A percentile compares a stretch with the other conserved stretches of the same genome.
These are phyloP conservation scores for Actinomortierella ambigua DNA, from an alignment of 371 early-diverging fungal species.

Conservation along the genomic window DNA sequence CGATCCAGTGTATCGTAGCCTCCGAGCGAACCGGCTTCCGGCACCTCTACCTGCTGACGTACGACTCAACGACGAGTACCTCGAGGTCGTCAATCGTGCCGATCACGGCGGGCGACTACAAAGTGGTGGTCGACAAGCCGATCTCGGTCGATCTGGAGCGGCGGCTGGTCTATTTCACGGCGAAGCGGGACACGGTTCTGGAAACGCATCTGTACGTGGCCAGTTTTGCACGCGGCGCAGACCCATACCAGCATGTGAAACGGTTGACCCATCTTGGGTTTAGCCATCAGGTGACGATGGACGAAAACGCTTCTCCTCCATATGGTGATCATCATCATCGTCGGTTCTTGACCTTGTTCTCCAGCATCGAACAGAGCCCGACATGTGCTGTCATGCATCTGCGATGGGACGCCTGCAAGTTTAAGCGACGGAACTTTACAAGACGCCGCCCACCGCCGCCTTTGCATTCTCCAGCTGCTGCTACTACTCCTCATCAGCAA, in stretches of 20 bases:
- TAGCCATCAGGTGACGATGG: slow-evolving; percentile 59
- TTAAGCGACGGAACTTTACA: too few relatives aligned
- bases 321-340: too few relatives aligned
- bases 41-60: slow-evolving; percentile 64
- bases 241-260: slow-evolving; percentile 20
- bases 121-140: slow-evolving; percentile 60
- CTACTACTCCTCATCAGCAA: too few relatives aligned
- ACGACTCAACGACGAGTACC: slow-evolving; percentile 14
- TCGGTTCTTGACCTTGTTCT: slow-evolving; percentile 61
- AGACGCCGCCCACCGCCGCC: too few relatives aligned
- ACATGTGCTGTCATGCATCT: slow-evolving; percentile 41
- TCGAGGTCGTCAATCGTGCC: slow-evolving; percentile 20
- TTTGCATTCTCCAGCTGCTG: too few relatives aligned
- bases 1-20: slow-evolving; percentile 59
- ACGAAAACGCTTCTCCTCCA: too few relatives aligned
- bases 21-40: slow-evolving; percentile 73
- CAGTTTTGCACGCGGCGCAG: slow-evolving; percentile 39
- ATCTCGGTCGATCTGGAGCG: slow-evolving; percentile 66
- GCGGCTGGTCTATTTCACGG: slow-evolving; percentile 72
- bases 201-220: slow-evolving; percentile 74
- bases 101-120: slow-evolving; percentile 58
- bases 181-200: slow-evolving; percentile 66
- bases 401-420: slow-evolving; percentile 37
- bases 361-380: slow-evolving; percentile 54
- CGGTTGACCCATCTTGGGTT: slow-evolving; percentile 63